Conservation (phyloP, 495 filamentous ascomycete genomes). For the Aspergillus olivimuriae region DNA sequence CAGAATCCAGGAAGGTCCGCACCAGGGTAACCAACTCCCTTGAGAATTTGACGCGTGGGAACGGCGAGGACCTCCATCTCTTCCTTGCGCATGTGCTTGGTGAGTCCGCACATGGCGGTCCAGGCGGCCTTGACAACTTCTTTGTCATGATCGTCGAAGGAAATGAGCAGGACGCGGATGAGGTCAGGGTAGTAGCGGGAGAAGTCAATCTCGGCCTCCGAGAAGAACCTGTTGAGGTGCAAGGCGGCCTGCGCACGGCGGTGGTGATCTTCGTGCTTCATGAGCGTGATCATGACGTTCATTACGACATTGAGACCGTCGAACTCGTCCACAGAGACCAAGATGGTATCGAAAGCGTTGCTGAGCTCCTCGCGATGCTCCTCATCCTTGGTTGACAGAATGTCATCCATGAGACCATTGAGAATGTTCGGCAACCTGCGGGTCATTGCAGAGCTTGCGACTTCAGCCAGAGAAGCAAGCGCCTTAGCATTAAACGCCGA, state of each 20-base stretch:
- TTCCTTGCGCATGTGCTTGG: slow-evolving; percentile 85
- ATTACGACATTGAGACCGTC: slow-evolving; percentile 93
- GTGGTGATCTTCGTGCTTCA: slow-evolving; percentile 88
- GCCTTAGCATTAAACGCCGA: slow-evolving; percentile 90
- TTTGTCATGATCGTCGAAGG: slow-evolving; percentile 79
- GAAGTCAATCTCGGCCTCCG: slow-evolving; percentile 73
- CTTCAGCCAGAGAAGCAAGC: slow-evolving; percentile 83
- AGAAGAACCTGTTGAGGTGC: slow-evolving; percentile 86
- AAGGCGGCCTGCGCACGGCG: slow-evolving; percentile 69
- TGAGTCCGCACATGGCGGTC: slow-evolving; percentile 82
- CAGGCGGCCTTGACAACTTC: slow-evolving; percentile 90
- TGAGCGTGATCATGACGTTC: slow-evolving; percentile 79
- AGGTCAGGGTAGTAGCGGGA: slow-evolving; percentile 93
- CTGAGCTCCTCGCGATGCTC: slow-evolving; percentile 69
- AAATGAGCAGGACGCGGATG: slow-evolving; percentile 79
- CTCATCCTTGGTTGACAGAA: slow-evolving; percentile 70
- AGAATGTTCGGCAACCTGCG: slow-evolving; percentile 81
- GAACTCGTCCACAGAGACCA: slow-evolving; percentile 89
- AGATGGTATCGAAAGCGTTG: slow-evolving; percentile 74
- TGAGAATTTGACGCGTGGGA: slow-evolving; percentile 76
- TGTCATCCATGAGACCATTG: slow-evolving; percentile 88
- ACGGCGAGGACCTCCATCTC: slow-evolving; percentile 94
- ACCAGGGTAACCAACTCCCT: slow-evolving; percentile 83
- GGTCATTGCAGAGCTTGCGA: slow-evolving; percentile 83
- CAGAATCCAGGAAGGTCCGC: slow-evolving; percentile 81